Base-by-base conservation (phyloP, 2,329 filamentous ascomycete genomes). In the Trichoderma atrobrunneum region DNA sequence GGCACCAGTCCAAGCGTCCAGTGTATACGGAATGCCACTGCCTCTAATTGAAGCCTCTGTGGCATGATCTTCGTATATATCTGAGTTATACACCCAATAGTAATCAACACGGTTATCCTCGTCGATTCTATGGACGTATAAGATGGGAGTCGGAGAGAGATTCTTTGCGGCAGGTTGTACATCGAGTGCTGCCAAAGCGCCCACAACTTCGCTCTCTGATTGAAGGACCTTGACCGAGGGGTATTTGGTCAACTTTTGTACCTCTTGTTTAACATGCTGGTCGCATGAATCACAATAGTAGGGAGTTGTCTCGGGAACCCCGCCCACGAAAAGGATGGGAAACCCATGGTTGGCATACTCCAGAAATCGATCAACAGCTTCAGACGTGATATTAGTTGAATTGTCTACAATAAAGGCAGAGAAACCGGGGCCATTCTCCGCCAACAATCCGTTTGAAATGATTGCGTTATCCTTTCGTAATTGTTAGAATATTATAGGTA, bases 261-360 rank as follows among this genome's bases (percentile, higher is more conserved):
- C 18, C 21, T n/a, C 51, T 59, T 67, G 48, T 34, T 59, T 59
- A 6, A 67, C 64, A 8, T 56, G 24, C 14, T 67, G 21, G 30
- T 67, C 64, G 32, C 64, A 67, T 39, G 51, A 57, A 6, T 67
- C 64, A 18, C 64, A 67, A 26, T 67, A 67, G 51, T 67, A 67
- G 5, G 64, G 64, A 6, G 64, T 67, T 43, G 21, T 67, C 32
- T 67, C 32, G 5, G 64, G 64, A 3, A 67, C 21, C 3, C 64
- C 24, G 21, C 64, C 64, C 3, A 67, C 32, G 24, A 67, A 67
- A 16, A 67, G 21, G 4, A 67, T 59, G 3, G 64, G 51, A 30
- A 59, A 67, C 14, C 64, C 64, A 32, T 30, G 21, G 18, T 11
- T 21, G 18, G 64, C 64, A 26, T 67, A 67, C 16, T 67, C 32